phyloP scores from a whole-genome alignment of 2,329 filamentous ascomycete species.

The Xylaria sp. region DNA sequence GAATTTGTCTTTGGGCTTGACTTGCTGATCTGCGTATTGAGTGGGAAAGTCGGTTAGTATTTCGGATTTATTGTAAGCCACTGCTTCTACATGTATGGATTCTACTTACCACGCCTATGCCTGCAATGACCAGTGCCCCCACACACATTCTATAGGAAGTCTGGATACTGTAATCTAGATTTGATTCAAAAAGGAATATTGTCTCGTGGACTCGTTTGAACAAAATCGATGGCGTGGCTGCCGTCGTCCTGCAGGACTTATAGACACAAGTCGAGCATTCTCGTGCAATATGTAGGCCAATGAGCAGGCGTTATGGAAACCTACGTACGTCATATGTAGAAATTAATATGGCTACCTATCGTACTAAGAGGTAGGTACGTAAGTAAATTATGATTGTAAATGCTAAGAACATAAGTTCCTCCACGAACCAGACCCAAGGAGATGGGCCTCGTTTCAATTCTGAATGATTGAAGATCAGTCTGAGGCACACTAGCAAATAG shows the following conservation, averaged over 20 bases:
- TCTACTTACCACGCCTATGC: neutral
- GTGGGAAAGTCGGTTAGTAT: neutral
- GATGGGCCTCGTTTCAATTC: conserved; percentile 7
- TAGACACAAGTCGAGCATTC: neutral
- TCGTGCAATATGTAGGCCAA: neutral
- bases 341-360: neutral
- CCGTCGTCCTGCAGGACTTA: neutral
- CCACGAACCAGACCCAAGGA: neutral
- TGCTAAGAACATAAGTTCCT: neutral
- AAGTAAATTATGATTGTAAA: too few species aligned
- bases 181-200: conserved; percentile 21
- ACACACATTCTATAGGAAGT: neutral
- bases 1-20: neutral
- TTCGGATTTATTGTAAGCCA: conserved; percentile 2
- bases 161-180: neutral
- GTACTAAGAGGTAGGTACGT: too few species aligned
- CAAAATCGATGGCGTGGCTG: neutral
- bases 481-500: neutral
- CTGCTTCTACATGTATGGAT: neutral
- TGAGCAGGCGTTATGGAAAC: neutral
- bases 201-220: conserved; percentile 24
- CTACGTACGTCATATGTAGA: too few species aligned
- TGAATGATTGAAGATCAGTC: neutral
- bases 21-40: neutral
- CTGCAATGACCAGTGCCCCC: neutral